phyloP scores from a whole-genome alignment of 148 eudicot genomes.

The Rheum nobile region DNA sequence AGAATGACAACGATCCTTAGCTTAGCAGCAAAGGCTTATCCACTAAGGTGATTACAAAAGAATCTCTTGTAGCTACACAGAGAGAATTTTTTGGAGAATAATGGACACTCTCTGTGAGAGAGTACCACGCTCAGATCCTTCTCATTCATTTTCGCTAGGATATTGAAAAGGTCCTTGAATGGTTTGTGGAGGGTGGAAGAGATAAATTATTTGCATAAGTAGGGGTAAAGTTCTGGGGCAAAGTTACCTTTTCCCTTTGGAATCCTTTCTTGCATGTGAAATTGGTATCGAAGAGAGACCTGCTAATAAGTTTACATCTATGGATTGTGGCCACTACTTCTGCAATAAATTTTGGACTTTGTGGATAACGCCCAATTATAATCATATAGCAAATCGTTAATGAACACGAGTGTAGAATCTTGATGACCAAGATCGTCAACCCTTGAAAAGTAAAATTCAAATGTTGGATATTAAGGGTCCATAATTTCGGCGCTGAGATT shows the following conservation, averaged over 20 bases:
- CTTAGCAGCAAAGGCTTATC: conserved; percentile 16
- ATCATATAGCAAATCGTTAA: no score
- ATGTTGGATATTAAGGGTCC: no score
- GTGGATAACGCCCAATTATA: no score
- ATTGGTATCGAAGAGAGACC: conserved; percentile 49
- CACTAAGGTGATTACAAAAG: conserved; percentile 47
- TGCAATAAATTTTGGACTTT: conserved; percentile 65
- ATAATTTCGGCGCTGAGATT: no score
- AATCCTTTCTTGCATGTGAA: conserved; percentile 28
- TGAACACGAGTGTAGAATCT: no score
- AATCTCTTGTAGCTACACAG: conserved; percentile 57
- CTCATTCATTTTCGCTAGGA: conserved; percentile 81
- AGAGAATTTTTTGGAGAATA: conserved; percentile 53
- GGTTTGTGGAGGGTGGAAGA: conserved; percentile 46
- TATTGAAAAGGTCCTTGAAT: conserved; percentile 40
- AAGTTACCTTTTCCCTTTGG: conserved; percentile 15
- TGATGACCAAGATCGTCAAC: no score
- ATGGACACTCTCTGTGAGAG: conserved; percentile 62
- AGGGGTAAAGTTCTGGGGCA: conserved; percentile 32
- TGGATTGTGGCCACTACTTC: conserved; percentile 73
- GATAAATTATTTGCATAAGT: conserved; percentile 41
- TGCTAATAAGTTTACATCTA: conserved; percentile 25
- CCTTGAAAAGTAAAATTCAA: no score
- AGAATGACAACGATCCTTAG: conserved; percentile 12
- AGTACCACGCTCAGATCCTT: conserved; percentile 65